A percentile compares a stretch with the other conserved stretches of the same genome.
phyloP scores from a whole-genome alignment of 2,329 filamentous ascomycete genomes.

The Pestalotiopsis sp. region DNA sequence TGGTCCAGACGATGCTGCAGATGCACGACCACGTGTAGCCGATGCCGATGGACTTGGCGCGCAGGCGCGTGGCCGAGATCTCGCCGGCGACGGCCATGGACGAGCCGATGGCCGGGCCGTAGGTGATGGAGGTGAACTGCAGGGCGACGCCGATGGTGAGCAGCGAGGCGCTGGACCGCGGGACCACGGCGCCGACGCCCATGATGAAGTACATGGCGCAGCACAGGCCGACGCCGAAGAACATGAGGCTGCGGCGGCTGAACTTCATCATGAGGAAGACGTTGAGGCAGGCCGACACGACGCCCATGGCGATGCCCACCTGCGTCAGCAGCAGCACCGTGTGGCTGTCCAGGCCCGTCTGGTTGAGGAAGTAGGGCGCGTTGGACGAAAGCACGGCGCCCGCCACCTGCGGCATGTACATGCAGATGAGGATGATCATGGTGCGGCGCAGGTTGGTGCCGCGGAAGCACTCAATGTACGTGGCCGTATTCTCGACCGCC shows the following conservation, averaged over 20 bases:
- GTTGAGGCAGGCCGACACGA: conserved; percentile 21
- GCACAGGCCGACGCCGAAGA: conserved; percentile 21
- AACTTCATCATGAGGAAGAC: conserved; percentile 24
- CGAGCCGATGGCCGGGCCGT: conserved; percentile 23
- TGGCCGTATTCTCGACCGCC: background rate
- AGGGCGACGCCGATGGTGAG: conserved; percentile 22
- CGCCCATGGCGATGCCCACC: conserved; percentile 22
- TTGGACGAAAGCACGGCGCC: conserved; percentile 24
- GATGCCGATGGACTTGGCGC: conserved; percentile 9
- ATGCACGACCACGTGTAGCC: conserved; percentile 6
- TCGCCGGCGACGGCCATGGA: conserved; percentile 15
- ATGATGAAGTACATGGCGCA: conserved; percentile 23
- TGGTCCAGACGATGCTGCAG: conserved; percentile 5
- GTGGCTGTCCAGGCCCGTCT: conserved; percentile 21
- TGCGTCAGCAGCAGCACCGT: conserved; percentile 23
- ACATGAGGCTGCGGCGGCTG: conserved; percentile 23
- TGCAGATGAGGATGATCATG: conserved; percentile 21
- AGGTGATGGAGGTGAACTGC: conserved; percentile 21
- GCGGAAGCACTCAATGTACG: conserved; percentile 14
- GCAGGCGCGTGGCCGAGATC: conserved; percentile 8
- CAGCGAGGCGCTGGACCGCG: conserved; percentile 17
- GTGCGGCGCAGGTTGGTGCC: conserved; percentile 21
- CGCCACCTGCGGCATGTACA: conserved; percentile 21
- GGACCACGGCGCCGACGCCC: conserved; percentile 22
- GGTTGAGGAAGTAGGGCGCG: conserved; percentile 27